A percentile compares a stretch with the other conserved stretches of the same genome.
Evolutionary conservation across 805 yeast genomes (phyloP).

Genomic region (Metschnikowia anglica): DNA sequence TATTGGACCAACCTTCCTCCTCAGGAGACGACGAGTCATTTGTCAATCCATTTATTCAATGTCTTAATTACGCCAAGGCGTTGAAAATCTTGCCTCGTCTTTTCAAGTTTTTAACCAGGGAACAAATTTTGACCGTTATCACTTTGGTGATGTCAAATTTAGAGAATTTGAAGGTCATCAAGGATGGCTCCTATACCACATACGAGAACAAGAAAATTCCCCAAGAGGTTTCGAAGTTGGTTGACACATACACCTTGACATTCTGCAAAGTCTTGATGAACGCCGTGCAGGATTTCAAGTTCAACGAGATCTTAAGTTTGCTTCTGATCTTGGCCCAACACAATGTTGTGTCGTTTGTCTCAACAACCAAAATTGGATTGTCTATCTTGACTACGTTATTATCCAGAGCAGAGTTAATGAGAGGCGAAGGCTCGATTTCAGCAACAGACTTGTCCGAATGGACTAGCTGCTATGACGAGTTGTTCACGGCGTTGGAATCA

Average conservation of each 20-base stretch:
- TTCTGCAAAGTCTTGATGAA: conserved; percentile 82
- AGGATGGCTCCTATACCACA: conserved; percentile 75
- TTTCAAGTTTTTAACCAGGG: conserved; percentile 75
- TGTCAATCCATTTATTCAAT: conserved; percentile 78
- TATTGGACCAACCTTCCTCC: conserved; percentile 60
- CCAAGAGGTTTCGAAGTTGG: conserved; percentile 51
- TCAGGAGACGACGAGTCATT: conserved; percentile 47
- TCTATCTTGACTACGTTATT: conserved; percentile 85
- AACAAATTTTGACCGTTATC: conserved; percentile 72
- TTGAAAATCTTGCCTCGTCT: conserved; percentile 86
- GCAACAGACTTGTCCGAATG: conserved; percentile 64
- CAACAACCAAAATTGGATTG: conserved; percentile 75
- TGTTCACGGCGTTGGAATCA: conserved; percentile 77
- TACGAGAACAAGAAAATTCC: conserved; percentile 54
- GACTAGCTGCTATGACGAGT: conserved; percentile 76
- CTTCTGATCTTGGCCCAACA: conserved; percentile 67
- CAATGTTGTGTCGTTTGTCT: conserved; percentile 67
- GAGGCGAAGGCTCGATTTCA: conserved; percentile 68
- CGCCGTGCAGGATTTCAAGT: conserved; percentile 76
- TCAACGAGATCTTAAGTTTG: conserved; percentile 75
- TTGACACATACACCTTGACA: conserved; percentile 76
- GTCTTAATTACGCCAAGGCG: conserved; percentile 81
- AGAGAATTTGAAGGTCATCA: conserved; percentile 73
- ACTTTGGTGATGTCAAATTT: conserved; percentile 78
- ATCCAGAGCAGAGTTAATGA: conserved; percentile 87